A percentile compares a stretch with the other conserved stretches of the same genome.
Evolutionary conservation across 2,329 filamentous ascomycete genomes (phyloP).

Genomic region (Lomentospora prolificans): DNA sequence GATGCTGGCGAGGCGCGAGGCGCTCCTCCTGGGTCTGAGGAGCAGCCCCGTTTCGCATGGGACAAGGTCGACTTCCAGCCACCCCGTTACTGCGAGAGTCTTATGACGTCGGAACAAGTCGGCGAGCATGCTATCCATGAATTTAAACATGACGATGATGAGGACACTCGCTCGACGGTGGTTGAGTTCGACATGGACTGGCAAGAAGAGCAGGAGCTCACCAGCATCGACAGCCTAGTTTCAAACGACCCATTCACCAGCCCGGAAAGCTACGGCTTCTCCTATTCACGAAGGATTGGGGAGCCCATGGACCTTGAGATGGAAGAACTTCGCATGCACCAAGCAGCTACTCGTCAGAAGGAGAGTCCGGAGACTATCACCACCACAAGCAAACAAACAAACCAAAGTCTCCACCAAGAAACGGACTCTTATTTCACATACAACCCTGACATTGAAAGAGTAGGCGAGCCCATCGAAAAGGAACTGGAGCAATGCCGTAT

Average conservation of each 20-base stretch:
- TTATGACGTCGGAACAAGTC: background rate
- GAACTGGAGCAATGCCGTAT: background rate
- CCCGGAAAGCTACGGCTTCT: no score
- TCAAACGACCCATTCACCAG: background rate
- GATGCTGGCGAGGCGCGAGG: background rate
- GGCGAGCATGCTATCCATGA: background rate
- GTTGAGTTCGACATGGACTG: no score
- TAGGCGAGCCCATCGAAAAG: background rate
- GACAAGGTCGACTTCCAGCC: background rate
- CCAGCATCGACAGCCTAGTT: background rate
- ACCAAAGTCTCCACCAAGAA: background rate
- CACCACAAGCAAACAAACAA: background rate
- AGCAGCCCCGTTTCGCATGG: background rate
- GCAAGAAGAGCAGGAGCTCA: background rate
- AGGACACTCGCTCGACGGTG: background rate
- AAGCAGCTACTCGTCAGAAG: background rate
- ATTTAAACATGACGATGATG: background rate
- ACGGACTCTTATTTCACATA: background rate
- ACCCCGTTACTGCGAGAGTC: background rate
- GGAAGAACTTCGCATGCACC: background rate
- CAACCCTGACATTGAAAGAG: background rate
- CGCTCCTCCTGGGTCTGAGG: background rate
- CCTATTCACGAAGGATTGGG: background rate
- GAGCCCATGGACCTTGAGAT: background rate
- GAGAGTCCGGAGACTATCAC: background rate